These are phyloP conservation scores for Macrolepiota dolichaula DNA, from an alignment of 768 basidiomycete genomes.

Conservation along the genomic window DNA sequence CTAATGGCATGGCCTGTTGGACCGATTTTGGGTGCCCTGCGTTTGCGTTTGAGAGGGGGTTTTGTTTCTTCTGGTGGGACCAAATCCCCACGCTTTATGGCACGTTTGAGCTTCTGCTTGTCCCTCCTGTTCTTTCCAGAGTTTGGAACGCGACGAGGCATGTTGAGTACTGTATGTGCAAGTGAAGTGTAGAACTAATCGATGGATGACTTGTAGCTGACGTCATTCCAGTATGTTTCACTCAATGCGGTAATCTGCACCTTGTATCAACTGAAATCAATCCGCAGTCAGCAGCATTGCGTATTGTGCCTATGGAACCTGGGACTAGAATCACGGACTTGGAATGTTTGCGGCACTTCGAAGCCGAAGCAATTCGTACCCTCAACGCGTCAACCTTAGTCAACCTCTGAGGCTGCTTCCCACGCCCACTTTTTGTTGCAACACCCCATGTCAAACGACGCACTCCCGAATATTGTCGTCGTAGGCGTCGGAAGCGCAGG, in stretches of 20 bases:
- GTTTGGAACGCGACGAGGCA: slow-evolving; percentile 45
- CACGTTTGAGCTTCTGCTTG: slow-evolving; percentile 74
- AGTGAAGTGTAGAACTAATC: too few species aligned
- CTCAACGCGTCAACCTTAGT: not conserved
- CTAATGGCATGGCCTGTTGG: slow-evolving; percentile 29
- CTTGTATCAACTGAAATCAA: too few species aligned
- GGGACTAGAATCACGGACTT: too few species aligned
- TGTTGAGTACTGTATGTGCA: too few species aligned
- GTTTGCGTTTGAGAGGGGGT: slow-evolving; percentile 21
- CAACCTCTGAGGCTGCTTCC: not conserved
- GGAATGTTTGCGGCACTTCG: not conserved
- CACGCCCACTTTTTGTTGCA: not conserved
- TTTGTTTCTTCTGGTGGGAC: slow-evolving; percentile 34
- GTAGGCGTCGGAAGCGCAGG: slow-evolving; percentile 55
- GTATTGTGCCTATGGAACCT: too few species aligned
- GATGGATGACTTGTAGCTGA: too few species aligned
- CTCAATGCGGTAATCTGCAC: too few species aligned
- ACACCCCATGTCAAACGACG: slow-evolving; percentile 5
- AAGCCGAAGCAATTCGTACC: not conserved
- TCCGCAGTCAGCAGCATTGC: too few species aligned
- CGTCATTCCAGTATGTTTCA: too few species aligned
- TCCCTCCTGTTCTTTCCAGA: slow-evolving; percentile 71
- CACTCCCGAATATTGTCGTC: slow-evolving; percentile 38
- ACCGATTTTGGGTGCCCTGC: slow-evolving; percentile 25
- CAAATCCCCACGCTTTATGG: slow-evolving; percentile 77